Evolutionary conservation across 192 early-diverging fungal genomes (phyloP).

Genomic region (Entomortierella chlamydospora): DNA sequence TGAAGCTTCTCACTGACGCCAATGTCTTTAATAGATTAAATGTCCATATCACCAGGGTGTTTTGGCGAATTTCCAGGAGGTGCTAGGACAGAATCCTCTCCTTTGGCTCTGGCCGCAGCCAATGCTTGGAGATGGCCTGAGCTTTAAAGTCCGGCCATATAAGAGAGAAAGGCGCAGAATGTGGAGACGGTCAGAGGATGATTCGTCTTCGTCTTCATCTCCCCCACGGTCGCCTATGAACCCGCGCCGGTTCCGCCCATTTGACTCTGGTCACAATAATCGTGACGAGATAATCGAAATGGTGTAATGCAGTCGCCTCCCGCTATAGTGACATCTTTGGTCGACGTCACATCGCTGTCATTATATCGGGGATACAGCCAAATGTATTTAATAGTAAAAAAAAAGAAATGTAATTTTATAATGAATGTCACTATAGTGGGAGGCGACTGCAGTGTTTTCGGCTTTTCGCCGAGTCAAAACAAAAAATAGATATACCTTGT

Average conservation of each 20-base stretch:
- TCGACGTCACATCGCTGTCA: too few relatives aligned
- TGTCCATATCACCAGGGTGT: slow-evolving; percentile 90
- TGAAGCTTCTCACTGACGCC: too few relatives aligned
- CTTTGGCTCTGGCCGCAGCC: slow-evolving; percentile 85
- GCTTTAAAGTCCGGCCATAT: slow-evolving; percentile 62
- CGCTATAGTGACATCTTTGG: too few relatives aligned
- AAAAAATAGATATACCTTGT: too few relatives aligned
- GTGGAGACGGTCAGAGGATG: slow-evolving; percentile 4
- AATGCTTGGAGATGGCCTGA: slow-evolving; percentile 71
- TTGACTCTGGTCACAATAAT: background rate
- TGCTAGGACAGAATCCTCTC: slow-evolving; percentile 75
- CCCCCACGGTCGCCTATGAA: background rate
- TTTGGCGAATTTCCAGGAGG: slow-evolving; percentile 74
- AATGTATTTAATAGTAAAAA: too few relatives aligned
- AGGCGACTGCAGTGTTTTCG: too few relatives aligned
- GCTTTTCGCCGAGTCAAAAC: too few relatives aligned
- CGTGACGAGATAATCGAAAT: slow-evolving; percentile 6
- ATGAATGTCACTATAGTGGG: too few relatives aligned
- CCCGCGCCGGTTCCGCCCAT: background rate
- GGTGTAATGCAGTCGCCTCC: too few relatives aligned
- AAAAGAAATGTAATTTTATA: too few relatives aligned
- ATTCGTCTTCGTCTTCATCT: background rate
- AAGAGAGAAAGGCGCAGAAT: background rate
- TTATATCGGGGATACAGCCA: too few relatives aligned
- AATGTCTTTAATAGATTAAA: slow-evolving; percentile 42